phyloP scores from a whole-genome alignment of 805 yeast species.

The Yamadazyma nakazawae region DNA sequence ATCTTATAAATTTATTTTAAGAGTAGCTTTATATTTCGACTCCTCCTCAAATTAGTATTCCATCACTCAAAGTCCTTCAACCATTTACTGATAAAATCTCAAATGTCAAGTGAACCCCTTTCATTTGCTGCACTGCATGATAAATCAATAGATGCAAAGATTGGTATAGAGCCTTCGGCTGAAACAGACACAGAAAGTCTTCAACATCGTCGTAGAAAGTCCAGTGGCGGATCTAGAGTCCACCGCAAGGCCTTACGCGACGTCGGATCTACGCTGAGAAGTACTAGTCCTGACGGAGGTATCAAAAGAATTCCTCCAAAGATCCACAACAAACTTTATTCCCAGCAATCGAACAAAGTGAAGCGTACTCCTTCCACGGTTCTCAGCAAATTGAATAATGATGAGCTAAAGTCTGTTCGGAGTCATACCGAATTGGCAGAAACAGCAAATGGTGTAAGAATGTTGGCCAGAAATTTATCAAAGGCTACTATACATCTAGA shows the following conservation, averaged over 20 bases:
- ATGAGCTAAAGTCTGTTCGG: constrained; percentile 51
- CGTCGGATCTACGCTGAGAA: constrained; percentile 7
- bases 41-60: too few relatives aligned
- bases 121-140: neutral
- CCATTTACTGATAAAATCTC: neutral
- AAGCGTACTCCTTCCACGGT: constrained; percentile 21
- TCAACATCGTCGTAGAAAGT: neutral
- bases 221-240: constrained; percentile 5
- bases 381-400: constrained; percentile 28
- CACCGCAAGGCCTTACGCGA: constrained; percentile 15
- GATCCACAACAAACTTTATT: constrained; percentile 29
- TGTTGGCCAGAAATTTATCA: constrained; percentile 66
- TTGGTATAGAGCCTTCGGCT: neutral
- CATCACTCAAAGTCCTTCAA: too few relatives aligned
- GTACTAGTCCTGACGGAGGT: constrained; percentile 15
- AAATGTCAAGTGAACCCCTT: constrained; percentile 3
- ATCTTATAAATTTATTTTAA: too few relatives aligned
- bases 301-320: constrained; percentile 19
- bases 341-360: constrained; percentile 19
- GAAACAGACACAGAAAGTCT: neutral
- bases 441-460: constrained; percentile 77
- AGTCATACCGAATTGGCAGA: constrained; percentile 76
- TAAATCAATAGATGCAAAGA: neutral
- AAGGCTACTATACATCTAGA: constrained; percentile 70
- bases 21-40: too few relatives aligned